A percentile compares a stretch with the other conserved stretches of the same genome.
Conservation (phyloP, 2,329 filamentous ascomycete species). For the Periconia macrospinosa region DNA sequence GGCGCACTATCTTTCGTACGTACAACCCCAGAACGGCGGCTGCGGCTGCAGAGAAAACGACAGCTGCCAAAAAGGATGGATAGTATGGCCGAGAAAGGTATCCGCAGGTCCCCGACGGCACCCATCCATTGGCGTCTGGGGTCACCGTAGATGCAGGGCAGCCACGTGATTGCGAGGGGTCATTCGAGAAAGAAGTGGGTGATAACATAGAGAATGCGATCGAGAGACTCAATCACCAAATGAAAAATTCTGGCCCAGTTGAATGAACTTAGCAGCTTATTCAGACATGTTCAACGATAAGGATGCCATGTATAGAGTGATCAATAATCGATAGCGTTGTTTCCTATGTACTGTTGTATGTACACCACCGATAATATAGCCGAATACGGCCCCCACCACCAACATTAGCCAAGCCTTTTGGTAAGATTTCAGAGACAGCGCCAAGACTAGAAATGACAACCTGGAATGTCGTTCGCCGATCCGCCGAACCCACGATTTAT, state of each 20-base stretch:
- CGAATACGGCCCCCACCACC: not conserved
- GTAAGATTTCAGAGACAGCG: not conserved
- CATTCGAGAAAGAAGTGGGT: not conserved
- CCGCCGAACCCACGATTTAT: not conserved
- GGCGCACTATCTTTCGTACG: not conserved
- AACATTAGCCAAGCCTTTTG: not conserved
- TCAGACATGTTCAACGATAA: too few relatives aligned
- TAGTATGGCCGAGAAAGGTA: constrained; percentile 10
- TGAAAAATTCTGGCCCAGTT: too few relatives aligned
- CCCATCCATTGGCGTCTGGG: constrained; percentile 9
- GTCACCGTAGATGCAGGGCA: constrained; percentile 2
- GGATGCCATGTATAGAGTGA: too few relatives aligned
- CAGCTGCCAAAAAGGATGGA: constrained; percentile 6
- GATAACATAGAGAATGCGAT: not conserved
- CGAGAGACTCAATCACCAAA: not conserved
- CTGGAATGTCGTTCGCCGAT: too few relatives aligned
- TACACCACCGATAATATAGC: too few relatives aligned
- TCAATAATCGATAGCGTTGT: too few relatives aligned
- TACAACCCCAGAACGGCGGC: not conserved
- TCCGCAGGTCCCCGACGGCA: constrained; percentile 7
- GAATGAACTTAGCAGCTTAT: too few relatives aligned
- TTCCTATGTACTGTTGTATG: too few relatives aligned
- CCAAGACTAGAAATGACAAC: not conserved
- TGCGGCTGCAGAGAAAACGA: constrained; percentile 1
- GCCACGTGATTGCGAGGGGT: not conserved